These are phyloP conservation scores for Fonsecaea erecta DNA, from an alignment of 2,329 filamentous ascomycete genomes.

Conservation along the genomic window DNA sequence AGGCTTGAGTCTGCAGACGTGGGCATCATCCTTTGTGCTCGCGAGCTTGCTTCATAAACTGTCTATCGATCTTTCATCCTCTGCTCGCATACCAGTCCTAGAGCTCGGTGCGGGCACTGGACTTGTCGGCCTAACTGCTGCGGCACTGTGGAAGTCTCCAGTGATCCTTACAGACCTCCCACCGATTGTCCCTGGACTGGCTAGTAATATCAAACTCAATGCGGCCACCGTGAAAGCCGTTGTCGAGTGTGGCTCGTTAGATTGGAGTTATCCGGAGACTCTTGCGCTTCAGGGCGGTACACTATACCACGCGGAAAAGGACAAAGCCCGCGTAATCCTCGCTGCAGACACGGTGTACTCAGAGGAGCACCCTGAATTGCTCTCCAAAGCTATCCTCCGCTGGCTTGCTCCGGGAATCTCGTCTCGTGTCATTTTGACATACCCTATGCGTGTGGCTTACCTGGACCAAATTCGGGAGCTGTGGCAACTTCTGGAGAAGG, in stretches of 20 bases:
- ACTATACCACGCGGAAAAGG: constrained; percentile 23
- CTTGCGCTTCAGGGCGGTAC: constrained; percentile 30
- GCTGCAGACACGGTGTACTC: constrained; percentile 51
- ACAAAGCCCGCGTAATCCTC: constrained; percentile 46
- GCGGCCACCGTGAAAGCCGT: constrained; percentile 64
- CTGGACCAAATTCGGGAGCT: constrained; percentile 51
- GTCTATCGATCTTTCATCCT: constrained; percentile 20
- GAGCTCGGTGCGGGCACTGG: constrained; percentile 92
- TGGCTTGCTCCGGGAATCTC: constrained; percentile 43
- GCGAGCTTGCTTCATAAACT: constrained; percentile 67
- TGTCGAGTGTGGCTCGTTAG: constrained; percentile 70
- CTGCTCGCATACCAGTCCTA: constrained; percentile 53
- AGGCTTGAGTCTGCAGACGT: constrained; percentile 88
- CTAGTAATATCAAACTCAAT: constrained; percentile 72
- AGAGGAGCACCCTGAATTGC: constrained; percentile 48
- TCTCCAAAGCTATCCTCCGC: constrained; percentile 43
- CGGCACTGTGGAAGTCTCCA: constrained; percentile 67
- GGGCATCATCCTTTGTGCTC: constrained; percentile 87
- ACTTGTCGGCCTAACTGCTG: constrained; percentile 81
- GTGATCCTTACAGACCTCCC: constrained; percentile 83
- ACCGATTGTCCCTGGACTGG: constrained; percentile 78
- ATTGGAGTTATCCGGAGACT: constrained; percentile 45
- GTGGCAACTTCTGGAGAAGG: constrained; percentile 46
- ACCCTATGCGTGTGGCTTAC: constrained; percentile 48
- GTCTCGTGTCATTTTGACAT: constrained; percentile 46